Base-by-base conservation (phyloP, 2,329 filamentous ascomycete genomes). In the Claviceps fusiformis region DNA sequence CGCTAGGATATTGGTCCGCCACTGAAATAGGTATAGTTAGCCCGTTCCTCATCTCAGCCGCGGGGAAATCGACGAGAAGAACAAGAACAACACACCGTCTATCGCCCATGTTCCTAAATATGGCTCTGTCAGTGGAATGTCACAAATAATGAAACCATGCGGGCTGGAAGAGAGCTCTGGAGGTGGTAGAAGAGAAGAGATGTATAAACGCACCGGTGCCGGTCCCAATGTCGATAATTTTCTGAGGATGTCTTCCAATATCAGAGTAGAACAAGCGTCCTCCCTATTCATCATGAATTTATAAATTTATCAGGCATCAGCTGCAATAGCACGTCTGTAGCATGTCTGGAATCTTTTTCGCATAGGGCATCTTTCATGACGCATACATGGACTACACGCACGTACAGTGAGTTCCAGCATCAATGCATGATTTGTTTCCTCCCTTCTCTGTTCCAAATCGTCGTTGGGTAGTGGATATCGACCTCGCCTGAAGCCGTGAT, bases 81-180 rank as follows among this genome's bases (percentile, higher is more conserved):
- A 10, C 1, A 33, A 52, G 8, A 11, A 35, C n/a, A 24, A 24
- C 50, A 37, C n/a, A 74, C 71, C 70, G 56, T 75, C 73, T 52
- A 82, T 75, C 1, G 78, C 77, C 78, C 79, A 81, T 5, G 75
- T 66, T n/a, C 73, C 72, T 68, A 41, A 29, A 19, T 44, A 48
- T 33, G 43, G 15, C 29, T 41, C 5, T 43, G 35, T 56, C 37
- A 56, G 55, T 44, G 31, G 4, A 2, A 41, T 37, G 27, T 9
- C n/a, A 33, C 39, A 41, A 19, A 11, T 31, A 2, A 50, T 24
- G 17, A 43, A 33, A 44, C 11, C 17, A 37, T 15, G 31, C 15
- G 19, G 6, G 15, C 29, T 15, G 29, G 13, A 11, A 13, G 11
- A 46, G 9, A 39, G 24, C 13, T 5, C n/a, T 47, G 33, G 19